A percentile compares a stretch with the other conserved stretches of the same genome.
Evolutionary conservation across 495 filamentous ascomycete species (phyloP).

Genomic region (Apodospora peruviana): DNA sequence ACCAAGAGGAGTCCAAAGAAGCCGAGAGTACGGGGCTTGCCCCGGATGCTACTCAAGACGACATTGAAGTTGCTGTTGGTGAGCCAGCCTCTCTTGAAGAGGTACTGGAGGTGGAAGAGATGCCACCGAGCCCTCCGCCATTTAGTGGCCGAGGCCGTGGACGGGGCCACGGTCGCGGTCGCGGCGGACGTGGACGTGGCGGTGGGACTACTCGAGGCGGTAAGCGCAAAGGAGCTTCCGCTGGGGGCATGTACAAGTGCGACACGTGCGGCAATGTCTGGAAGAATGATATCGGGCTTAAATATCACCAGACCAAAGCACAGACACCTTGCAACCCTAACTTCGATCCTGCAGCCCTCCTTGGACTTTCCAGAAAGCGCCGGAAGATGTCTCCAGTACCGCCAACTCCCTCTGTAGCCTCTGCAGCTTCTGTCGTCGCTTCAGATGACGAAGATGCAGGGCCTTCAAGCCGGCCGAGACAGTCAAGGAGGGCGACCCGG

Average conservation of each 20-base stretch:
- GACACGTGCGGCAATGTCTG: conserved; percentile 42
- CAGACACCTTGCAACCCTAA: conserved; percentile 44
- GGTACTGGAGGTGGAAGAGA: too few species aligned
- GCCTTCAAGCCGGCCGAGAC: conserved; percentile 1
- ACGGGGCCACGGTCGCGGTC: conserved; percentile 10
- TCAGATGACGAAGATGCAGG: conserved; percentile 31
- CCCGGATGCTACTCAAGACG: background rate
- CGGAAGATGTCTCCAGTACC: conserved; percentile 17
- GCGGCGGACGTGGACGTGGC: conserved; percentile 12
- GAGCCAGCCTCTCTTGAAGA: conserved; percentile 5
- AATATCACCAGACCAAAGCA: conserved; percentile 48
- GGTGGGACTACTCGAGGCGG: conserved; percentile 13
- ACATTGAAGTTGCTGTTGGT: background rate
- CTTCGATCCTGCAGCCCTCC: conserved; percentile 27
- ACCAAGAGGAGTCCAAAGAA: too few species aligned
- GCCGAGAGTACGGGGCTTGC: background rate
- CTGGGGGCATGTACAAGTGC: conserved; percentile 28
- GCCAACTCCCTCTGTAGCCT: conserved; percentile 17
- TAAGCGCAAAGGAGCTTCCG: conserved; percentile 11
- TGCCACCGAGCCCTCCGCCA: too few species aligned
- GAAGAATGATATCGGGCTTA: conserved; percentile 48
- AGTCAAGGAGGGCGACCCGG: conserved; percentile 5
- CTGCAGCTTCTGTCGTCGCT: conserved; percentile 33
- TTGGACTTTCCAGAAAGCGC: conserved; percentile 18
- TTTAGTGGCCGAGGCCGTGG: conserved; percentile 4